phyloP scores from a whole-genome alignment of 345 rosid genomes.

The Barbarea vulgaris region DNA sequence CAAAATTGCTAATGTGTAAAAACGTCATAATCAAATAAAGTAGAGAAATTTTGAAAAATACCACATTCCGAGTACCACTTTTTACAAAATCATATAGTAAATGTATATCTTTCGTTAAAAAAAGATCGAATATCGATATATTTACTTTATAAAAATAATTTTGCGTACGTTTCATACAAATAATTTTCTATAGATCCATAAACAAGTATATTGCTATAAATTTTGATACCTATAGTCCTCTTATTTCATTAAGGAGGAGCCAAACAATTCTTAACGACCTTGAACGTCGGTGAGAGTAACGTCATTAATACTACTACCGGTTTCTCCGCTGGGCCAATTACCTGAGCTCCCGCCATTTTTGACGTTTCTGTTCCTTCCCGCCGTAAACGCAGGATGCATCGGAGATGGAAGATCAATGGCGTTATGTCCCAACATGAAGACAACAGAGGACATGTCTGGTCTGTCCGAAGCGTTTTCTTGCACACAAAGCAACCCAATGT shows the following conservation, averaged over 20 bases:
- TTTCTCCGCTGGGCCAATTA: slow-evolving; percentile 30
- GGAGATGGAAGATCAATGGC: slow-evolving; percentile 49
- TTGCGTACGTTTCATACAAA: not conserved
- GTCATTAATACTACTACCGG: slow-evolving; percentile 39
- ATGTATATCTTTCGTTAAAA: too few relatives aligned
- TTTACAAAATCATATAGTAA: too few relatives aligned
- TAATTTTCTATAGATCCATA: not conserved
- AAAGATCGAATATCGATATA: too few relatives aligned
- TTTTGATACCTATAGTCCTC: not conserved
- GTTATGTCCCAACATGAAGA: slow-evolving; percentile 52
- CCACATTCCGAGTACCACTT: too few relatives aligned
- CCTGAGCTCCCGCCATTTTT: slow-evolving; percentile 26
- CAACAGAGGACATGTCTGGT: slow-evolving; percentile 58
- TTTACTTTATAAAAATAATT: not conserved
- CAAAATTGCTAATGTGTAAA: too few relatives aligned
- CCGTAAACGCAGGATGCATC: slow-evolving; percentile 53
- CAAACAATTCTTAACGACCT: slow-evolving; percentile 40
- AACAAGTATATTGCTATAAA: slow-evolving; percentile 1
- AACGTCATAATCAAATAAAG: too few relatives aligned
- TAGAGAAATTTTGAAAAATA: too few relatives aligned
- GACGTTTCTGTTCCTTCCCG: slow-evolving; percentile 18
- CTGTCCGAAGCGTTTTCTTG: slow-evolving; percentile 61
- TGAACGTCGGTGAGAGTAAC: slow-evolving; percentile 40
- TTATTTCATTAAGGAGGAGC: not conserved
- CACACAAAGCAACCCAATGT: slow-evolving; percentile 66